Evolutionary conservation across 2,329 filamentous ascomycete species (phyloP).

Genomic region (Chaetomium globosum): DNA sequence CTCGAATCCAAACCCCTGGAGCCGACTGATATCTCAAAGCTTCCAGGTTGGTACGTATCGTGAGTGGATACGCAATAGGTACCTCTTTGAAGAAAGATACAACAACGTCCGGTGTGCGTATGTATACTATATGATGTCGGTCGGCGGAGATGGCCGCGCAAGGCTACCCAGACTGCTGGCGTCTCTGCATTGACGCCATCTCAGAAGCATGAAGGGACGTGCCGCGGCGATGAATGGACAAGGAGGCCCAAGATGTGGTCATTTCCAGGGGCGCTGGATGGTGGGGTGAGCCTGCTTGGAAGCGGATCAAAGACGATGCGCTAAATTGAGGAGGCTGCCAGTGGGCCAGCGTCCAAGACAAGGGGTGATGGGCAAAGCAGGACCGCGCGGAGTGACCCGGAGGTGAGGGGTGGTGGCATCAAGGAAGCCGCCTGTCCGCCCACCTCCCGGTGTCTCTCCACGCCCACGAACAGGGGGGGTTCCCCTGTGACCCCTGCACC

Average conservation of each 20-base stretch:
- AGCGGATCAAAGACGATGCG: conserved; percentile 19
- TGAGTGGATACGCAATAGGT: conserved; percentile 3
- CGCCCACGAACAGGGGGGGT: neutral
- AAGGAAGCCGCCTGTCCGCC: conserved; percentile 21
- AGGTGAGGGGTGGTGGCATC: conserved; percentile 17
- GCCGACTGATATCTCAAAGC: conserved; percentile 8
- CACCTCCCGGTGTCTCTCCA: conserved; percentile 9
- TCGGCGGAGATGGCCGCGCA: neutral
- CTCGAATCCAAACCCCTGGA: conserved; percentile 4
- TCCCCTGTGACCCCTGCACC: conserved; percentile 5
- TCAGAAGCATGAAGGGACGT: conserved; percentile 21
- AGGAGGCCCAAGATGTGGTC: conserved; percentile 17
- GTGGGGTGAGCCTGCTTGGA: conserved; percentile 16
- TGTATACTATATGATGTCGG: neutral
- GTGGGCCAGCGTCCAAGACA: conserved; percentile 15
- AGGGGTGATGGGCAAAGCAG: neutral
- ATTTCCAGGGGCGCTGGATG: conserved; percentile 24
- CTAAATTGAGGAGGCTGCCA: conserved; percentile 24
- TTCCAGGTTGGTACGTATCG: conserved; percentile 1
- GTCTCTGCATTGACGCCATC: conserved; percentile 19
- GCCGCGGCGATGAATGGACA: conserved; percentile 2
- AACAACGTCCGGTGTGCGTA: neutral
- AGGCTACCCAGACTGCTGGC: conserved; percentile 5
- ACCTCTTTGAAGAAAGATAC: neutral
- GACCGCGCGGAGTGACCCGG: neutral